These are phyloP conservation scores for Calonectria hawksworthii DNA, from an alignment of 2,329 filamentous ascomycete genomes.

Conservation along the genomic window DNA sequence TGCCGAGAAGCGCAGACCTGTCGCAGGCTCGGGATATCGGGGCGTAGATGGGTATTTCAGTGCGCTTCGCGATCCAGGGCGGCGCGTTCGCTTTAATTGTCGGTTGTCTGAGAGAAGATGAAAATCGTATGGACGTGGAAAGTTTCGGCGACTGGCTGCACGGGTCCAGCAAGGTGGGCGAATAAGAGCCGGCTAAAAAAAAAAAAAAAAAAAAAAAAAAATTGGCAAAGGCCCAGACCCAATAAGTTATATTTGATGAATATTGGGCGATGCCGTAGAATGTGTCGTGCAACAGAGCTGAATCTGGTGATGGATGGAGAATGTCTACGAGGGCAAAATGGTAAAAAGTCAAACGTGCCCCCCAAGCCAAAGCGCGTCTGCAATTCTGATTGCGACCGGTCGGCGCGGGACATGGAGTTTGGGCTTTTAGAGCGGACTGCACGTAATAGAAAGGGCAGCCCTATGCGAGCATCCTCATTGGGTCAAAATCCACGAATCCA, in stretches of 20 bases:
- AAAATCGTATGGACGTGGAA: conserved; percentile 22
- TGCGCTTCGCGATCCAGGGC: not conserved
- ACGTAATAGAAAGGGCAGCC: conserved; percentile 27
- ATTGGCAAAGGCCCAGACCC: not conserved
- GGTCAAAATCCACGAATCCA: conserved; percentile 13
- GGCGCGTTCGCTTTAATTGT: conserved; percentile 6
- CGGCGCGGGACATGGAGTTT: conserved; percentile 24
- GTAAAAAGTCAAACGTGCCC: not conserved
- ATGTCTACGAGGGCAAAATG: conserved; percentile 3
- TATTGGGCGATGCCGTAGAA: not conserved
- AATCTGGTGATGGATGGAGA: not conserved
- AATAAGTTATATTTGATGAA: not conserved
- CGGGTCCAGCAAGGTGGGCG: conserved; percentile 12
- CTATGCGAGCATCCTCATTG: conserved; percentile 25
- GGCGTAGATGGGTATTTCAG: not conserved
- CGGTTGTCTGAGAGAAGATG: not conserved
- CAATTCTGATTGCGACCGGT: conserved; percentile 5
- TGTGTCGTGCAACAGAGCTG: not conserved
- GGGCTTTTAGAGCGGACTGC: conserved; percentile 21
- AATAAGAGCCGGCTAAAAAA: conserved; percentile 22
- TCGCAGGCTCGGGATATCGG: conserved; percentile 8
- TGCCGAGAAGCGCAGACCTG: conserved; percentile 10
- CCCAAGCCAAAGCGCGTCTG: conserved; percentile 8
- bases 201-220: not conserved
- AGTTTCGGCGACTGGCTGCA: conserved; percentile 8